Base-by-base conservation (phyloP, 129 eudicot genomes). In the Flaveria ramosissima region DNA sequence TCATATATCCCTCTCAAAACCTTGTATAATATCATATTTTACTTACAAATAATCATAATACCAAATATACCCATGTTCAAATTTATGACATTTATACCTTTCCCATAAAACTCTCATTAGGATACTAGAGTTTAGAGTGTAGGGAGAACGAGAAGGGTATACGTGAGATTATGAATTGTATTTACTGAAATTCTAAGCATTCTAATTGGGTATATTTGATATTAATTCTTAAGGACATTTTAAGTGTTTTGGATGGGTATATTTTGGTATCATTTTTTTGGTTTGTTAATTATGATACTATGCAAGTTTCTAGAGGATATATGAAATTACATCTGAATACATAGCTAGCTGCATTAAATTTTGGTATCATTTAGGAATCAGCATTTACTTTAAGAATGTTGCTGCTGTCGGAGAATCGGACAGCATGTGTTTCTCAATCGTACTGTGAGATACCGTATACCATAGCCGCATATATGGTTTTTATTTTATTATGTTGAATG, bases 401-500 rank as follows among this genome's bases (percentile, higher is more conserved):
- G 68, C 42, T 13, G 17, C 9, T 43, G 11, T 12, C 2, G 2
- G 68, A 61, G 68, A 61, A 61, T 14, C 15, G n/a, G 68, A 13
- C 41, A 3, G 17, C 26, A 26, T 4, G 42, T 14, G 68, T 27
- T 61, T 27, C 65, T 61, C 42, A 17, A 8, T 52, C 9, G 7
- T 52, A 17, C 60, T 56, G 27, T 56, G 62, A 56, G 62, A 56
- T 56, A 17, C 60, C 50, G 3, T 8, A 17, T 53, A 3, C 13
- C 27, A 63, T 12, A 63, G 45, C 32, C 59, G 45, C 71, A 66
- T 41, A 39, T 41, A 10, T 66, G n/a, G 16, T 14, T 63, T 61
- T 65, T 50, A 14, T 50, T 41, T 52, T 45, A 41, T 56, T 19
- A 76, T 48, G 67, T 75, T 70, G 62, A 68, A 9, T 81, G 72